Base-by-base conservation (phyloP, 2,329 filamentous ascomycete genomes). In the Epicoccum sorghinum region DNA sequence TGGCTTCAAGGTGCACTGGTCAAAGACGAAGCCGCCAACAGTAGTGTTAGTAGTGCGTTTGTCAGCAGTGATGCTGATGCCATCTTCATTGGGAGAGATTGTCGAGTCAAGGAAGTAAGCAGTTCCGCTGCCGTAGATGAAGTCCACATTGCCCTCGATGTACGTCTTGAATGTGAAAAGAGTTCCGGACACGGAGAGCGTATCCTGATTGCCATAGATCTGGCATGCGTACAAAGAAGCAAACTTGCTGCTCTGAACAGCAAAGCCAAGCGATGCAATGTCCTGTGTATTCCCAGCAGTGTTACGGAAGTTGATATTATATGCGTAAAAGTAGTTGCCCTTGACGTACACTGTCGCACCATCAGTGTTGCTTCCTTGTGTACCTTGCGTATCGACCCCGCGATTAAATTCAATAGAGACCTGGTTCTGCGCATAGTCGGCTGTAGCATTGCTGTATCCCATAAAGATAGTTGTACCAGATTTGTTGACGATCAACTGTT, bases 101-200 rank as follows among this genome's bases (percentile, higher is more conserved):
- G 70, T 74, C 7, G 68, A 69, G 50, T 69, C 70, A n/a, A 64
- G 65, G 69, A 81, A 80, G 57, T 80, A 80, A 6, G 68, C 78
- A 0, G 77, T 69, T 3, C 78, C 78, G 24, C 71, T 66, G 8
- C 78, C 78, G 62, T 74, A 75, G 22, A 76, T 79, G 70, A 79
- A 78, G 33, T 80, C 76, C 30, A 77, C 68, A 24, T 75, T 75
- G 4, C 45, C 76, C 50, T 74, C 71, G 30, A 77, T 69, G 52
- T 76, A 75, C 7, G 69, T 72, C 57, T 76, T 75, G 60, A 73
- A 76, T 3, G 71, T 68, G 57, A 77, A 78, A n/a, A 78, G 48
- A 38, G 66, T 68, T 3, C 74, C 73, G 7, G 69, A 74, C 37
- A 78, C 68, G 42, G 68, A 62, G 7, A 77, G 65, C 0, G 74